A percentile compares a stretch with the other conserved stretches of the same genome.
Conservation (phyloP, 2,329 filamentous ascomycete genomes). For the Aspergillus fructus region DNA sequence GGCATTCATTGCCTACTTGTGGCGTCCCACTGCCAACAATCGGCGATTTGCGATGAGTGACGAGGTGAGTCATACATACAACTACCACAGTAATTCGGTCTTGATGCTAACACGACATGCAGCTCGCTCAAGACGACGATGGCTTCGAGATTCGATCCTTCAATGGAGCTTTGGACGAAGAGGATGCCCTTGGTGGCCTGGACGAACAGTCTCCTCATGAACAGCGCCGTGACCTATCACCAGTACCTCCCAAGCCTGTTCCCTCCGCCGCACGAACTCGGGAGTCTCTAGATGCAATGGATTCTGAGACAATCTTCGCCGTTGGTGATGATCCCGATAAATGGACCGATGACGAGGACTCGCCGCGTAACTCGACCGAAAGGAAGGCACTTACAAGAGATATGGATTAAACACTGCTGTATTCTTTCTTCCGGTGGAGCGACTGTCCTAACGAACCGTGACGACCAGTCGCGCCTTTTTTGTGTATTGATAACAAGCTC, state of each 20-base stretch:
- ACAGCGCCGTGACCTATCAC: slow-evolving; percentile 37
- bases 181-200: slow-evolving; percentile 49
- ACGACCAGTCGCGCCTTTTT: neutral
- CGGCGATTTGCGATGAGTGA: slow-evolving; percentile 98
- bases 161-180: slow-evolving; percentile 69
- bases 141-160: slow-evolving; percentile 96
- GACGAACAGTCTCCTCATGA: slow-evolving; percentile 34
- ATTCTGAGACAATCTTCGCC: slow-evolving; percentile 94
- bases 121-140: slow-evolving; percentile 95
- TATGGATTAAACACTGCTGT: neutral
- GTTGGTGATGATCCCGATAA: slow-evolving; percentile 84
- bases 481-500: slow-evolving; percentile 13
- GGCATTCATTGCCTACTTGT: slow-evolving; percentile 88
- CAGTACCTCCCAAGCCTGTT: slow-evolving; percentile 50
- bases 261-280: slow-evolving; percentile 53
- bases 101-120: slow-evolving; percentile 26
- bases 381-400: slow-evolving; percentile 52
- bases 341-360: slow-evolving; percentile 69
- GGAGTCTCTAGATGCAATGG: slow-evolving; percentile 72
- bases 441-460: neutral
- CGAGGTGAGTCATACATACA: slow-evolving; percentile 56
- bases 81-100: neutral
- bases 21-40: slow-evolving; percentile 96
- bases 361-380: slow-evolving; percentile 50
- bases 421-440: neutral